These are phyloP conservation scores for Colletotrichum costaricense DNA, from an alignment of 2,329 filamentous ascomycete genomes.

Conservation along the genomic window DNA sequence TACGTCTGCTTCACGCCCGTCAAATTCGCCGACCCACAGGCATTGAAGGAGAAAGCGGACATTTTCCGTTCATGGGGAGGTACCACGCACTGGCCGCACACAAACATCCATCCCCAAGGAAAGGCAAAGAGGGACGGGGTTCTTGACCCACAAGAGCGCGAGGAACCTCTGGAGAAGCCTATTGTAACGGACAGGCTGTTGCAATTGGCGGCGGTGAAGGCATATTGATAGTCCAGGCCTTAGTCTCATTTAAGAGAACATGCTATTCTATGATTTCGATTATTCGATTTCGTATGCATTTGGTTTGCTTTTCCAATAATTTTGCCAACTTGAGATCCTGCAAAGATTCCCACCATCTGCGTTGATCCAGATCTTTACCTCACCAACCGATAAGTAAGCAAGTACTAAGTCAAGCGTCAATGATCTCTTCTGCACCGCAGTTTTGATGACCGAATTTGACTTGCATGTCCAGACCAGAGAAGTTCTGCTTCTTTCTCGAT, in stretches of 20 bases:
- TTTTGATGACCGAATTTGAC: too few relatives aligned
- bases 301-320: too few relatives aligned
- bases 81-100: constrained; percentile 47
- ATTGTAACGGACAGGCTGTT: constrained; percentile 41
- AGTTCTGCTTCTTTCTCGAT: too few relatives aligned
- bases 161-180: constrained; percentile 42
- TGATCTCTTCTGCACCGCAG: too few relatives aligned
- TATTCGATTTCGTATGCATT: too few relatives aligned
- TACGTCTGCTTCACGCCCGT: constrained; percentile 51
- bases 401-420: too few relatives aligned
- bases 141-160: constrained; percentile 46
- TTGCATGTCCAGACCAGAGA: too few relatives aligned
- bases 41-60: constrained; percentile 34
- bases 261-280: too few relatives aligned
- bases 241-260: not conserved
- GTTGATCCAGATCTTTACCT: too few relatives aligned
- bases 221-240: not conserved
- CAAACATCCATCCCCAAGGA: constrained; percentile 48
- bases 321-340: not conserved
- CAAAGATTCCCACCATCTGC: too few relatives aligned
- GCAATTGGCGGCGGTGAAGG: constrained; percentile 43
- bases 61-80: constrained; percentile 41
- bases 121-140: constrained; percentile 21
- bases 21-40: constrained; percentile 45
- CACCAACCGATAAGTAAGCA: too few relatives aligned